Base-by-base conservation (phyloP, 257 asterid species). In the Ehretia macrophylla region DNA sequence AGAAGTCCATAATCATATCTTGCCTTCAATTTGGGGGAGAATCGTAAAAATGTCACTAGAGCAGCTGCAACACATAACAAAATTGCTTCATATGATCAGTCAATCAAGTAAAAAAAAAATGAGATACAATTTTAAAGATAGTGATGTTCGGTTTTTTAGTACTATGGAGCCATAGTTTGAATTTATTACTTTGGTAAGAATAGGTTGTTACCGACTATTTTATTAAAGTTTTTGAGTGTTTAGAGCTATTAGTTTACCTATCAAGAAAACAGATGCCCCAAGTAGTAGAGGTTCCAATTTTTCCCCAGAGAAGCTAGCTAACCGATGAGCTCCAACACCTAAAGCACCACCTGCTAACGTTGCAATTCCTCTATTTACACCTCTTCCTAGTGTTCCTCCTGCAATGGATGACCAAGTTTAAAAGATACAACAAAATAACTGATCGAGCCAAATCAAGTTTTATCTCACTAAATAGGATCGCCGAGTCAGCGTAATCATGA, bases 381-480 rank as follows among this genome's bases (percentile, higher is more conserved):
- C 81, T 72, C 75, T 81, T 27, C 91, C 91, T 23, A 84, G 77
- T 8, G 92, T 84, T 32, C 85, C 86, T 17, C 92, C 92, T 83
- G 83, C 48, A 73, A 67, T 17, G 23, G 5, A 42, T 42, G 16
- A 2, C 16, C 44, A 6, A 38, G 44, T 5, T n/a, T n/a, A n/a
- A n/a, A n/a, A n/a, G n/a, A n/a, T n/a, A n/a, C n/a, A n/a, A n/a
- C n/a, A n/a, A n/a, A n/a, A n/a, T n/a, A n/a, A n/a, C n/a, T n/a
- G n/a, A n/a, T 42, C 12, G 8, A 42, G 8, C 6, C 35, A 27
- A 27, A 27, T 27, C 35, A 27, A 27, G 6, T 27, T 6, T 27
- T 27, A 27, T 27, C 35, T 6, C 35, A 6, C 6, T 27, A 27
- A 6, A 6, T 27, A 6, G 6, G 35, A 27, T 27, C 35, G 35